Evolutionary conservation across 257 asterid genomes (phyloP).

Genomic region (Capsicum rhomboideum): DNA sequence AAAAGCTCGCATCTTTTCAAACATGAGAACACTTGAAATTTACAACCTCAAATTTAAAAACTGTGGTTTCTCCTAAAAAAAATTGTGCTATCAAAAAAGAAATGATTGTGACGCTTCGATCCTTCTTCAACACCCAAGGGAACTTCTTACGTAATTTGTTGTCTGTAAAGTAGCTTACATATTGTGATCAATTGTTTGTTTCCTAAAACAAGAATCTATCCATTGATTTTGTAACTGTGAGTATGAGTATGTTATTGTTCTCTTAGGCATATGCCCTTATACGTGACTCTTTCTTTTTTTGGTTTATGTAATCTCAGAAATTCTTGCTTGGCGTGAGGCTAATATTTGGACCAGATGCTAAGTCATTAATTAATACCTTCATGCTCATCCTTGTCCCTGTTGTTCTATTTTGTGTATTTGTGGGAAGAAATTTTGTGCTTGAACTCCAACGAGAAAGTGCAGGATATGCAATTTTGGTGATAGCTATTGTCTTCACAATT

Average conservation of each 20-base stretch:
- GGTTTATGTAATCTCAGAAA: conserved; percentile 31
- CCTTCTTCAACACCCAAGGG: not conserved
- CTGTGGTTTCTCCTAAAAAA: not conserved
- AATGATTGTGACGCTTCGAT: not conserved
- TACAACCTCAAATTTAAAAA: not conserved
- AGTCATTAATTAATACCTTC: conserved; percentile 47
- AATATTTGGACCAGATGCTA: conserved; percentile 72
- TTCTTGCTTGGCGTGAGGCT: conserved; percentile 60
- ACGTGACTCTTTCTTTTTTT: not conserved
- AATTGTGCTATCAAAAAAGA: not conserved
- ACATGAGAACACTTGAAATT: not conserved
- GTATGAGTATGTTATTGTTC: not conserved
- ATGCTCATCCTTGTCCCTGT: conserved; percentile 54
- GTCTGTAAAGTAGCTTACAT: not conserved
- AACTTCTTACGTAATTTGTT: not conserved
- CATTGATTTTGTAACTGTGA: not conserved
- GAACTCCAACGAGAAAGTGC: conserved; percentile 20
- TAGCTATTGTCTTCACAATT: conserved; percentile 35
- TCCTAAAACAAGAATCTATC: not conserved
- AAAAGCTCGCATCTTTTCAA: not conserved
- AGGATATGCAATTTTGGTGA: conserved; percentile 31
- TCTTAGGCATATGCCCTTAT: not conserved
- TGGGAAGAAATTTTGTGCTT: conserved; percentile 37
- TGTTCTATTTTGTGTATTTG: conserved; percentile 45
- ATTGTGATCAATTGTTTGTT: not conserved